Evolutionary conservation across 2,329 filamentous ascomycete species (phyloP).

Genomic region (Colletotrichum ledebouriae): DNA sequence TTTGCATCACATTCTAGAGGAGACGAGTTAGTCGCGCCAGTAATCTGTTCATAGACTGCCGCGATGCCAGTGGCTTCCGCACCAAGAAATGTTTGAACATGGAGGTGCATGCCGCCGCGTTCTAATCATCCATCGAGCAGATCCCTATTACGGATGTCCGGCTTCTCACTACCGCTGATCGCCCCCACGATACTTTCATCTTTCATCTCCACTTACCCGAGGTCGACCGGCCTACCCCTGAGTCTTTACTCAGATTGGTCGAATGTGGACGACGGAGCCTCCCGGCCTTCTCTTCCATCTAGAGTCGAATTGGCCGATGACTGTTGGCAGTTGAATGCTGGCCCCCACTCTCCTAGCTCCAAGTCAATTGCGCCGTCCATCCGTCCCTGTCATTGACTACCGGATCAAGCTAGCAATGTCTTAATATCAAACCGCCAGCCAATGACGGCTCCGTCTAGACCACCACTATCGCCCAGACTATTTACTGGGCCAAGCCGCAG

Average conservation of each 20-base stretch:
- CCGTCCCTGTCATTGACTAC: conserved; percentile 11
- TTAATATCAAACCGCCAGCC: not conserved
- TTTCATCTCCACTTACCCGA: not conserved
- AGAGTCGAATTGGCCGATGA: not conserved
- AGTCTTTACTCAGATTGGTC: not conserved
- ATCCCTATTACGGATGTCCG: conserved; percentile 9
- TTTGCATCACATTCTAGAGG: conserved; percentile 22
- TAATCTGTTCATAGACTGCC: conserved; percentile 32
- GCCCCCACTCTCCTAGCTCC: conserved; percentile 6
- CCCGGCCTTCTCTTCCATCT: too few relatives aligned
- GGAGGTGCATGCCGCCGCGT: not conserved
- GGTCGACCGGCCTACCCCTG: not conserved
- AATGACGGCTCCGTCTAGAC: conserved; percentile 21
- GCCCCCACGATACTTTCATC: conserved; percentile 9
- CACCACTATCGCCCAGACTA: conserved; percentile 22
- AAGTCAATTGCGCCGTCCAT: conserved; percentile 10
- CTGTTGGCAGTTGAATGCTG: not conserved
- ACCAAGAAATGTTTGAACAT: conserved; percentile 3
- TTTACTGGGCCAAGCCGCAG: conserved; percentile 23
- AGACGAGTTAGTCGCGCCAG: conserved; percentile 4
- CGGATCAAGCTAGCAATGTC: conserved; percentile 27
- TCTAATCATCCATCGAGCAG: not conserved
- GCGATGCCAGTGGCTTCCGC: conserved; percentile 21
- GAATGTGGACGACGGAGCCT: not conserved
- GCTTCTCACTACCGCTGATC: not conserved